These are phyloP conservation scores for Termitomyces sp. DNA, from an alignment of 768 basidiomycete genomes.

Conservation along the genomic window DNA sequence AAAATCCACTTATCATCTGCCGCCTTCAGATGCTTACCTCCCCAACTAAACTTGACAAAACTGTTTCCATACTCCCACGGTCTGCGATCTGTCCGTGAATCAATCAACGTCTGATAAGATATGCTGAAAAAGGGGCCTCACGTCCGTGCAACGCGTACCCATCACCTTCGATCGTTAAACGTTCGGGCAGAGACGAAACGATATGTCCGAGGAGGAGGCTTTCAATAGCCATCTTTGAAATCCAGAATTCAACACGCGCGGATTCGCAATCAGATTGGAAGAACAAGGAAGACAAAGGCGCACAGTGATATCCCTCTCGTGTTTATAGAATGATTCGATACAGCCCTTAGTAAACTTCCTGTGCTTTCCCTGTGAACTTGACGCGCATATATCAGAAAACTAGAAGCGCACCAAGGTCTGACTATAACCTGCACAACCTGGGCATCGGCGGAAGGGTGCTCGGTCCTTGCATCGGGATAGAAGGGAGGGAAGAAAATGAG, in stretches of 20 bases:
- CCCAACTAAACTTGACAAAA: slow-evolving; percentile 23
- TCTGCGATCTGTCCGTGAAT: slow-evolving; percentile 16
- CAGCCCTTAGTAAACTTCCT: slow-evolving; percentile 8
- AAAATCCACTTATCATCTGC: slow-evolving; percentile 30
- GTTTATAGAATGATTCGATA: slow-evolving; percentile 20
- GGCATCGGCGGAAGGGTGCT: slow-evolving; percentile 4
- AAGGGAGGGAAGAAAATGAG: slow-evolving; percentile 27
- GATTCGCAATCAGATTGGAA: background rate
- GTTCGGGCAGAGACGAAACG: slow-evolving; percentile 19
- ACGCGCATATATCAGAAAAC: background rate
- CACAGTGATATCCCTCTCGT: slow-evolving; percentile 32
- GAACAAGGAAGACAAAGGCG: slow-evolving; percentile 2
- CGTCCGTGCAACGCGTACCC: slow-evolving; percentile 25
- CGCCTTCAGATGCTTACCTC: slow-evolving; percentile 16
- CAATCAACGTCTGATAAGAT: background rate
- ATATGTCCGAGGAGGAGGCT: slow-evolving; percentile 26
- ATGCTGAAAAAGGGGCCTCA: slow-evolving; percentile 9
- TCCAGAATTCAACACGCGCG: background rate
- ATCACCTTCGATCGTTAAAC: slow-evolving; percentile 22
- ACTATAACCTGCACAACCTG: slow-evolving; percentile 27
- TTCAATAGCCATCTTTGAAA: slow-evolving; percentile 26
- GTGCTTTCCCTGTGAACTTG: background rate
- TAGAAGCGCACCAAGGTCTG: slow-evolving; percentile 18
- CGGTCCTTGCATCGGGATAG: background rate
- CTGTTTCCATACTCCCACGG: slow-evolving; percentile 25